Conservation (phyloP, 2,329 filamentous ascomycete genomes). For the Alternaria dauci region DNA sequence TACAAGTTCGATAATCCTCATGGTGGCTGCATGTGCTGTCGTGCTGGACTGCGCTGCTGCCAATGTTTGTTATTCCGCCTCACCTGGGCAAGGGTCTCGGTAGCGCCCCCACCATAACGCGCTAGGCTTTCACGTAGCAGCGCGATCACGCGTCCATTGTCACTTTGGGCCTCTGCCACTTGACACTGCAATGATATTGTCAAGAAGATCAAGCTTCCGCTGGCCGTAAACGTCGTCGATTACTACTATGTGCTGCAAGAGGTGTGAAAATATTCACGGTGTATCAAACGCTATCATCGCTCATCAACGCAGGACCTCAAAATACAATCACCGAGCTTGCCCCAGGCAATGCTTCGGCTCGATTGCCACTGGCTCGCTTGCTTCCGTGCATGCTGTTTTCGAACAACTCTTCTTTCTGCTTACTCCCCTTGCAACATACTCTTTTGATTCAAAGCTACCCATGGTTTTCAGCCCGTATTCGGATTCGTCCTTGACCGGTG, state of each 20-base stretch:
- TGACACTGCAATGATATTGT: too few relatives aligned
- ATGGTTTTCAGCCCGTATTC: conserved; percentile 8
- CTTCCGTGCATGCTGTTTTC: conserved; percentile 18
- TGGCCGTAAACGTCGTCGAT: conserved; percentile 15
- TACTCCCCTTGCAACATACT: conserved; percentile 8
- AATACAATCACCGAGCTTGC: conserved; percentile 15
- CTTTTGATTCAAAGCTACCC: conserved; percentile 18
- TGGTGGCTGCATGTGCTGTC: conserved; percentile 48
- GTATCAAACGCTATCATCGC: conserved; percentile 15
- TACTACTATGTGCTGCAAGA: conserved; percentile 9
- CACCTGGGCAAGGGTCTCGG: conserved; percentile 21
- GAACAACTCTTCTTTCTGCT: conserved; percentile 15
- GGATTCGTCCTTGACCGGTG: conserved; percentile 10
- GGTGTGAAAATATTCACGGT: conserved; percentile 2
- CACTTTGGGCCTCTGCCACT: neutral
- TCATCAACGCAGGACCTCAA: conserved; percentile 6
- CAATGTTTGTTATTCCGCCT: conserved; percentile 41
- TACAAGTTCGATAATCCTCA: conserved; percentile 52
- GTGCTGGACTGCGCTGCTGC: conserved; percentile 31
- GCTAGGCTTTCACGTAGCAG: conserved; percentile 25
- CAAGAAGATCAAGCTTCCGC: neutral
- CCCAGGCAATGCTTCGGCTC: conserved; percentile 30
- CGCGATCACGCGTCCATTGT: conserved; percentile 15
- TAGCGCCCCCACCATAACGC: conserved; percentile 14
- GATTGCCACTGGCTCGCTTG: conserved; percentile 23